phyloP scores from a whole-genome alignment of 176 grass and related monocot genomes.

The Aegilops bicornis region DNA sequence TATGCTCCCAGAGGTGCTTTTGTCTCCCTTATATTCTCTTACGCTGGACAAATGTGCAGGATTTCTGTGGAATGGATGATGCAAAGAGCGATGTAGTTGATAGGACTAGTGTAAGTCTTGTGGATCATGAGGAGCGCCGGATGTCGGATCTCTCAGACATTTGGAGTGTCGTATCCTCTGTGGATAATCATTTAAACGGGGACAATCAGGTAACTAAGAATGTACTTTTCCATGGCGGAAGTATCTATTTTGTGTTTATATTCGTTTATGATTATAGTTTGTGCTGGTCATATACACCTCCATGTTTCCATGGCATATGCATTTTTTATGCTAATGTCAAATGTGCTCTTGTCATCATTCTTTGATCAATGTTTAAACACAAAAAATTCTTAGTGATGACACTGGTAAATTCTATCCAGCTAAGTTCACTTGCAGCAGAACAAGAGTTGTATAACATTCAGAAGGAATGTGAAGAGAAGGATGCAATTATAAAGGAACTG shows the following conservation, averaged over 20 bases:
- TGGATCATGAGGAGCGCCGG: slow-evolving; percentile 78
- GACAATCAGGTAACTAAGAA: slow-evolving; percentile 57
- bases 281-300: neutral
- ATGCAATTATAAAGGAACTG: slow-evolving; percentile 74
- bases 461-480: slow-evolving; percentile 91
- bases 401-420: slow-evolving; percentile 43
- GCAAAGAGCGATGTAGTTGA: slow-evolving; percentile 29
- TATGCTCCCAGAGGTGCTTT: neutral
- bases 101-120: slow-evolving; percentile 24
- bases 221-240: neutral
- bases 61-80: slow-evolving; percentile 25
- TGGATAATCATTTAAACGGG: slow-evolving; percentile 59
- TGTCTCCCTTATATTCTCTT: neutral
- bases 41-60: slow-evolving; percentile 28
- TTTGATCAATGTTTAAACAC: slow-evolving; percentile 16
- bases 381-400: slow-evolving; percentile 2
- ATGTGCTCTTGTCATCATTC: neutral
- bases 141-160: slow-evolving; percentile 95
- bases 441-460: slow-evolving; percentile 84
- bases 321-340: neutral
- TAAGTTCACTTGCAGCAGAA: slow-evolving; percentile 63
- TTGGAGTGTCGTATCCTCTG: slow-evolving; percentile 86
- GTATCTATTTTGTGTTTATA: neutral
- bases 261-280: neutral
- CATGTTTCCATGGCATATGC: neutral